Percentiles rank a stretch among this genome's conserved stretches.
Evolutionary conservation across 352 stramenopile genomes (phyloP).

Genomic region (Globisporangium cederbergense): DNA sequence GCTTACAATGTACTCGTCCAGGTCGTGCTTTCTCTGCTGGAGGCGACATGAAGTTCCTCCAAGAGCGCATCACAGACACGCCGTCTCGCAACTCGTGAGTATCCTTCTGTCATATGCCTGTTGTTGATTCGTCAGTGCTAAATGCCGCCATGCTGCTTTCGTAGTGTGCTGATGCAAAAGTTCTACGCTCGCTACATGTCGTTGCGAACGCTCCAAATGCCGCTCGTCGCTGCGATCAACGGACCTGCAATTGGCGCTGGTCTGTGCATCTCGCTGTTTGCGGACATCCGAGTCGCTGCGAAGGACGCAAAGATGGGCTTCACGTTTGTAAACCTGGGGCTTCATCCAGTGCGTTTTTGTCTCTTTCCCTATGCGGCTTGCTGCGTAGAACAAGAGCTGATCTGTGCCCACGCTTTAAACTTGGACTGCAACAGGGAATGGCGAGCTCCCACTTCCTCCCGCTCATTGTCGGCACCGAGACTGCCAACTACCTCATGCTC

Average conservation of each 20-base stretch:
- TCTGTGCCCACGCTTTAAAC: not conserved
- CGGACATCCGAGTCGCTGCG: slow-evolving; percentile 68
- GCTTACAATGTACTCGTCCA: not conserved
- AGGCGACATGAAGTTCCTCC: slow-evolving; percentile 83
- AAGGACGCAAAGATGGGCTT: slow-evolving; percentile 82
- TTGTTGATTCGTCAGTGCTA: not conserved
- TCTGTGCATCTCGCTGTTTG: slow-evolving; percentile 81
- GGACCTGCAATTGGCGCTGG: slow-evolving; percentile 77
- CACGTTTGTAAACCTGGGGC: slow-evolving; percentile 83
- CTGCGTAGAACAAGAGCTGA: not conserved
- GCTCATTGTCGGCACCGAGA: slow-evolving; percentile 51
- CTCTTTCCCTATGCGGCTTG: too few species aligned
- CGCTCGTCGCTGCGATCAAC: slow-evolving; percentile 83
- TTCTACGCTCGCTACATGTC: slow-evolving; percentile 86
- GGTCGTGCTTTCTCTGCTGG: slow-evolving; percentile 83
- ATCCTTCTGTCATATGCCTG: not conserved
- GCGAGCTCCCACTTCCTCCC: slow-evolving; percentile 80
- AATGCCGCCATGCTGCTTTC: not conserved
- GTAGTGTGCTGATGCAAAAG: slow-evolving; percentile 70
- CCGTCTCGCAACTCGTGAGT: slow-evolving; percentile 69
- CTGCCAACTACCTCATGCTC: slow-evolving; percentile 71
- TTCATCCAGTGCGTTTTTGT: slow-evolving; percentile 49
- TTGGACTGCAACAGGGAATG: slow-evolving; percentile 53
- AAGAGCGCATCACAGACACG: slow-evolving; percentile 49
- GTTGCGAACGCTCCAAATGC: slow-evolving; percentile 73